phyloP scores from a whole-genome alignment of 805 yeast genomes.

The Starmerella lactis-condensi region DNA sequence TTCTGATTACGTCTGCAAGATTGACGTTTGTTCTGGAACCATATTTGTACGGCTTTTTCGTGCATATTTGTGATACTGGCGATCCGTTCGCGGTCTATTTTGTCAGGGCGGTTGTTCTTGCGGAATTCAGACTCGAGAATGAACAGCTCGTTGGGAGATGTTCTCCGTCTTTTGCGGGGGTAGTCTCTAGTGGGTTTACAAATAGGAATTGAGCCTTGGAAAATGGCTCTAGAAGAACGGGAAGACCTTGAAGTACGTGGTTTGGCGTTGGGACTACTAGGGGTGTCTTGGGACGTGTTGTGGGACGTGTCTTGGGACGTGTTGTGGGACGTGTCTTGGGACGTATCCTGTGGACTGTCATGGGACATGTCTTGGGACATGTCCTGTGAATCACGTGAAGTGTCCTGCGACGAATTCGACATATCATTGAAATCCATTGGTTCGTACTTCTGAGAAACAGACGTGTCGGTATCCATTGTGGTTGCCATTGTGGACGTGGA shows the following conservation, averaged over 20 bases:
- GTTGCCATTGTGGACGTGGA: too few species aligned
- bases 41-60: conserved; percentile 94
- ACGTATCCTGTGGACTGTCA: neutral
- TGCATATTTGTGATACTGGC: conserved; percentile 75
- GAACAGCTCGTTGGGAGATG: conserved; percentile 69
- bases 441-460: too few species aligned
- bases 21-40: conserved; percentile 96
- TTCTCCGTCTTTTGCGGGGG: conserved; percentile 86
- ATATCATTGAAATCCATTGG: too few species aligned
- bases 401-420: too few species aligned
- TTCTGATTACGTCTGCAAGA: conserved; percentile 28
- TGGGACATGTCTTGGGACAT: conserved; percentile 1
- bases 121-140: conserved; percentile 67
- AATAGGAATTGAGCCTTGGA: too few species aligned
- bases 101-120: conserved; percentile 64
- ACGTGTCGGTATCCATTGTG: too few species aligned
- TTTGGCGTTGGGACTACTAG: too few species aligned
- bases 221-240: too few species aligned
- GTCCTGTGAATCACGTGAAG: too few species aligned
- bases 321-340: neutral
- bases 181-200: conserved; percentile 49
- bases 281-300: too few species aligned
- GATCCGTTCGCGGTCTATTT: conserved; percentile 52
- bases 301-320: too few species aligned
- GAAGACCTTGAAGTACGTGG: too few species aligned